Percentiles rank a stretch among this genome's conserved stretches.
Evolutionary conservation across 2,329 filamentous ascomycete genomes (phyloP).

Genomic region (Corinectria fuckeliana): DNA sequence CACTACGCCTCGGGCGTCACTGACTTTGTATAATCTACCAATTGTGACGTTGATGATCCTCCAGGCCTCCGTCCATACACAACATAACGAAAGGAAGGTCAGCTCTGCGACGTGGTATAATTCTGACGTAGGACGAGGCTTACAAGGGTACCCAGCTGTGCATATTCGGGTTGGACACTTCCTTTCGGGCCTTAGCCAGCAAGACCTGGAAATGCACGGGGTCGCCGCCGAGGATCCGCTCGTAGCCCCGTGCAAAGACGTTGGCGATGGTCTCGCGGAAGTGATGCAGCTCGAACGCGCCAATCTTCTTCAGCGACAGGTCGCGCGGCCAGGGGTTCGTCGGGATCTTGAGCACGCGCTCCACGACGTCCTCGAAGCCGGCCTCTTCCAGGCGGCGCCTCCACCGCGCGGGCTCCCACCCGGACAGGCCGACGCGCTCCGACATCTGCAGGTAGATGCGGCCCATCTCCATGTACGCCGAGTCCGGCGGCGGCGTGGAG

Average conservation of each 20-base stretch:
- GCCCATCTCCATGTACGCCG: constrained; percentile 32
- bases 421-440: constrained; percentile 27
- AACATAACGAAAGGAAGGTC: constrained; percentile 10
- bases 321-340: constrained; percentile 42
- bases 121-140: background rate
- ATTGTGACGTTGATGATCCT: background rate
- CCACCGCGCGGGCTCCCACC: constrained; percentile 30
- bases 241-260: constrained; percentile 32
- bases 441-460: constrained; percentile 35
- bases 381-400: constrained; percentile 36
- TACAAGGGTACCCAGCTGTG: constrained; percentile 37
- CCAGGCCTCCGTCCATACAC: constrained; percentile 22
- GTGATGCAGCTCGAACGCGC: constrained; percentile 32
- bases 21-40: background rate
- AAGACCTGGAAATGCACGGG: constrained; percentile 31
- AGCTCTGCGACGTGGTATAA: background rate
- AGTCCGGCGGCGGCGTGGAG: constrained; percentile 29
- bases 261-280: constrained; percentile 33
- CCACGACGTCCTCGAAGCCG: constrained; percentile 42
- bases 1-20: background rate
- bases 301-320: constrained; percentile 39
- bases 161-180: constrained; percentile 31
- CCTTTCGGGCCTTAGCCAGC: constrained; percentile 27
- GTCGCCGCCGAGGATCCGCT: constrained; percentile 32
- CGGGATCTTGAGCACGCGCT: constrained; percentile 40